A percentile compares a stretch with the other conserved stretches of the same genome.
Evolutionary conservation across 129 eudicot genomes (phyloP).

Genomic region (Calendula officinalis): DNA sequence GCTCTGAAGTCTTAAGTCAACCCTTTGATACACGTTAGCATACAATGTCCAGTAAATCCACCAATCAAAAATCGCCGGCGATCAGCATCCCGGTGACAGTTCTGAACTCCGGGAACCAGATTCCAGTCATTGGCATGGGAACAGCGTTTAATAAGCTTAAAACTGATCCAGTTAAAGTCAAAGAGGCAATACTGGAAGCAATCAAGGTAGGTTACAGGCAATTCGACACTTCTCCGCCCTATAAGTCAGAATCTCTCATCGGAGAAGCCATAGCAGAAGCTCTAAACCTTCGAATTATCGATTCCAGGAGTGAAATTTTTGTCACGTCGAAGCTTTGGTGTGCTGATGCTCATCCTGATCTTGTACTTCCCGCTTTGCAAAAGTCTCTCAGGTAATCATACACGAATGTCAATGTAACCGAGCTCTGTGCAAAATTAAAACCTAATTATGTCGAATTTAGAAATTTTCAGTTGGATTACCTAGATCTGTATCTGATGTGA

Average conservation of each 20-base stretch:
- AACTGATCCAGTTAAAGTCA: background rate
- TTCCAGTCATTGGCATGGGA: constrained; percentile 7
- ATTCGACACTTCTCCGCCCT: background rate
- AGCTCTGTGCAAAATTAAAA: no score
- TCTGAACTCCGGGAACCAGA: background rate
- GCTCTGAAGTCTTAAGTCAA: no score
- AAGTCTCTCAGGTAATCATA: background rate
- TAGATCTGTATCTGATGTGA: background rate
- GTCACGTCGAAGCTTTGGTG: background rate
- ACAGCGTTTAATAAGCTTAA: background rate
- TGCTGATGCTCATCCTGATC: constrained; percentile 1
- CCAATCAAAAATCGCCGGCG: background rate
- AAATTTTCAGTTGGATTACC: background rate
- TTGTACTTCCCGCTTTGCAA: background rate
- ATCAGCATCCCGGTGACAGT: background rate
- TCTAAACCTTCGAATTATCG: background rate
- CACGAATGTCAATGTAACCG: background rate
- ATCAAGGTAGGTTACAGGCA: background rate
- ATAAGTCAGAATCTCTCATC: background rate
- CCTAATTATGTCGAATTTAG: background rate
- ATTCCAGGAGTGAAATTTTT: background rate
- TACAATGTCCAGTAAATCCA: background rate
- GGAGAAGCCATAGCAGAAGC: constrained; percentile 6
- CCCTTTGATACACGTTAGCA: no score
- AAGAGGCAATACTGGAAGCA: background rate